A percentile compares a stretch with the other conserved stretches of the same genome.
These are phyloP conservation scores for Tilletia indica DNA, from an alignment of 1,284 basidiomycete species.

Conservation along the genomic window DNA sequence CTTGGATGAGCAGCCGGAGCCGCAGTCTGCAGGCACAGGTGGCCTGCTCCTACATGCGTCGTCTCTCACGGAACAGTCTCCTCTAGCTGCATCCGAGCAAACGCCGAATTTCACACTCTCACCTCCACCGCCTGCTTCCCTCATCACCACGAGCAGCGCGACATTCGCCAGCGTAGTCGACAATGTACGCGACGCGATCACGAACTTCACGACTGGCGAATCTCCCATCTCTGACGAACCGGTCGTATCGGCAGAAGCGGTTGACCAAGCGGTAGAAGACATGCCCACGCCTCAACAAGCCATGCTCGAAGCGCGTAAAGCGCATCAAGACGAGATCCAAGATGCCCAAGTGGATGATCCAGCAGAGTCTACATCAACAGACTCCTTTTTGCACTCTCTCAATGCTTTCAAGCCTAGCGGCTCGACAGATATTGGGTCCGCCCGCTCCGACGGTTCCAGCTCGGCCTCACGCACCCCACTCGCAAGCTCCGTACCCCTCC, in stretches of 20 bases:
- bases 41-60: too few relatives aligned
- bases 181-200: background rate
- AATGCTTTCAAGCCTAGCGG: background rate
- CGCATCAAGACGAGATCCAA: background rate
- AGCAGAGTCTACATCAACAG: background rate
- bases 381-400: too few relatives aligned
- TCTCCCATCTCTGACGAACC: background rate
- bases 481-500: slow-evolving; percentile 15
- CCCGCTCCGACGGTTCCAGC: background rate
- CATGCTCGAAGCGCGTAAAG: slow-evolving; percentile 2
- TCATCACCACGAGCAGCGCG: background rate
- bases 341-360: background rate
- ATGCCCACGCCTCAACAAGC: background rate
- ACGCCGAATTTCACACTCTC: background rate
- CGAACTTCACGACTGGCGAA: background rate
- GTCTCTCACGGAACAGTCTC: background rate
- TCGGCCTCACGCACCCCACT: slow-evolving; percentile 2
- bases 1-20: too few relatives aligned
- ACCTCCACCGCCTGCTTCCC: background rate
- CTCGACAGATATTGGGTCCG: background rate
- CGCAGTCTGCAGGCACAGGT: too few relatives aligned
- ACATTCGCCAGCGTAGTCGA: background rate
- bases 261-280: background rate
- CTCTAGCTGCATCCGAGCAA: background rate
- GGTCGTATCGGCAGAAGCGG: background rate